Conservation (phyloP, 441 rosid species). For the Iberis amara region DNA sequence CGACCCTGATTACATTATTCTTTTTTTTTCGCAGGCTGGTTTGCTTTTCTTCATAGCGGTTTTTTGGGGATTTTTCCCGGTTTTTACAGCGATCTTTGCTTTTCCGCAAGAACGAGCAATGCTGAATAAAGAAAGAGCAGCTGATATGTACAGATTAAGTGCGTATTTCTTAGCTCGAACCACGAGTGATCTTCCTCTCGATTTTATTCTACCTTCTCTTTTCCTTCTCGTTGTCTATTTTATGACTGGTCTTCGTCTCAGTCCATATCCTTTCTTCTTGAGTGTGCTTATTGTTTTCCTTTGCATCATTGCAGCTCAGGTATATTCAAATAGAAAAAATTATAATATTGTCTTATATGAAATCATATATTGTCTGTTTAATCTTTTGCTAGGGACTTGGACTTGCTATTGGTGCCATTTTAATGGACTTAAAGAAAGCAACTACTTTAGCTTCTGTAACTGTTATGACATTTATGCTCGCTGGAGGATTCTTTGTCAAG, state of each 20-base stretch:
- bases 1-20: too few relatives aligned
- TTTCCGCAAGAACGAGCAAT: conserved; percentile 97
- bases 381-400: conserved; percentile 67
- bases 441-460: conserved; percentile 93
- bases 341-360: too few relatives aligned
- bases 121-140: conserved; percentile 88
- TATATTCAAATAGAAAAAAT: conserved; percentile 18
- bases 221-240: conserved; percentile 85
- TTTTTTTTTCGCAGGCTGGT: conserved; percentile 66
- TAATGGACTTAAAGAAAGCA: conserved; percentile 92
- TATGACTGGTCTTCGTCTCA: conserved; percentile 81
- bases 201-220: conserved; percentile 77
- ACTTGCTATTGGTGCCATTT: conserved; percentile 83
- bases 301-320: conserved; percentile 93
- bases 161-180: conserved; percentile 93
- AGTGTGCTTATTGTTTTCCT: conserved; percentile 77
- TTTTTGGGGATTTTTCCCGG: conserved; percentile 98
- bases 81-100: conserved; percentile 93
- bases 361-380: neutral
- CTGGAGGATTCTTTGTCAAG: neutral
- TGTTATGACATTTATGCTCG: conserved; percentile 16
- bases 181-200: conserved; percentile 96
- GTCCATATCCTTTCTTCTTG: conserved; percentile 67
- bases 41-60: conserved; percentile 93
- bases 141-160: conserved; percentile 89